A percentile compares a stretch with the other conserved stretches of the same genome.
Conservation (phyloP, 495 filamentous ascomycete genomes). For the Aspergillus kassunensis region DNA sequence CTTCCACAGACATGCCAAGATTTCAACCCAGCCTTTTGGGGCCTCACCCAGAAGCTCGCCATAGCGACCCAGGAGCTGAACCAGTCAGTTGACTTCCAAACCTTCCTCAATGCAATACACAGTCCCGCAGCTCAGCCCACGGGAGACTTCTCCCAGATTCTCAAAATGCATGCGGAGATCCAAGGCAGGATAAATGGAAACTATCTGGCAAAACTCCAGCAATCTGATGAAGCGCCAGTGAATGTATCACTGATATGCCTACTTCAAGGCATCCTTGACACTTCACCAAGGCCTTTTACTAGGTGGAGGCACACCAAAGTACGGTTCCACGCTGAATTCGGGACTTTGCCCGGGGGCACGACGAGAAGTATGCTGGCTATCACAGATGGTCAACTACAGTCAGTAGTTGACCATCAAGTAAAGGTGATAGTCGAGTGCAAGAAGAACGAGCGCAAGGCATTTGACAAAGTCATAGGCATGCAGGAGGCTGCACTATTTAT, state of each 20-base stretch:
- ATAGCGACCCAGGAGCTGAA: not conserved
- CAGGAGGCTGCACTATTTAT: not conserved
- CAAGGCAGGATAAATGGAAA: not conserved
- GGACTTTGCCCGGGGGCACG: not conserved
- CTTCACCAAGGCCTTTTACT: not conserved
- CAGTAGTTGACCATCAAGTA: not conserved
- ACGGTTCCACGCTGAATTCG: not conserved
- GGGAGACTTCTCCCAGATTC: not conserved
- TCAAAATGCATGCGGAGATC: not conserved
- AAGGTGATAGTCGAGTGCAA: not conserved
- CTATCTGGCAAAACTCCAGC: not conserved
- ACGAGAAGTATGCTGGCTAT: not conserved
- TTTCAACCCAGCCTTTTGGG: not conserved
- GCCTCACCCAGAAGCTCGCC: constrained; percentile 2
- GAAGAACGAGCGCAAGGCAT: not conserved
- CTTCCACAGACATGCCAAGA: not conserved
- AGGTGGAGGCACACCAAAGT: not conserved
- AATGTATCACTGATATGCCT: not conserved
- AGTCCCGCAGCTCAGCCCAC: not conserved
- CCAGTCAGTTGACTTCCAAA: not conserved
- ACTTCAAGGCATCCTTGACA: not conserved
- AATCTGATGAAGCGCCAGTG: not conserved
- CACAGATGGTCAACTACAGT: not conserved
- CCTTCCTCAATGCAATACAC: not conserved
- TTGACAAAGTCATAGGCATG: not conserved